These are phyloP conservation scores for Cephalotrichum gorgonifer DNA, from an alignment of 2,329 filamentous ascomycete genomes.

Conservation along the genomic window DNA sequence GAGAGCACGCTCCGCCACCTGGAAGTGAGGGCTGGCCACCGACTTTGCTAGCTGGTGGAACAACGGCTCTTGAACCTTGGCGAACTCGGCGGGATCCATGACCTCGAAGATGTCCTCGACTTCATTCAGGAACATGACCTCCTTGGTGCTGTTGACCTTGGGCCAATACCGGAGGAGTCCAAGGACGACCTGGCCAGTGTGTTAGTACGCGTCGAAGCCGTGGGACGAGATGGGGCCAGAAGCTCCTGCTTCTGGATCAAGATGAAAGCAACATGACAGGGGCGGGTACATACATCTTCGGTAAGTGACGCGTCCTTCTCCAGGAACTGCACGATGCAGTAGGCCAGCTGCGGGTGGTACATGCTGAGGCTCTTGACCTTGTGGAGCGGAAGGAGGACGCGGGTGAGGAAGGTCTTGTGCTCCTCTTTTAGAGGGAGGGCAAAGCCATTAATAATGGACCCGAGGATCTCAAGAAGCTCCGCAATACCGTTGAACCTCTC, in stretches of 20 bases:
- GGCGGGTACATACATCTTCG: conserved; percentile 61
- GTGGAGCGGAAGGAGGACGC: conserved; percentile 86
- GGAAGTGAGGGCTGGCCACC: conserved; percentile 95
- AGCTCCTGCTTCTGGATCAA: not conserved
- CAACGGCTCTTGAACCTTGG: conserved; percentile 93
- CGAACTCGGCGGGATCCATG: conserved; percentile 97
- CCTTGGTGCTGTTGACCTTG: conserved; percentile 98
- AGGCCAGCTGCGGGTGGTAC: conserved; percentile 97
- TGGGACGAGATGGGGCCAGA: not conserved
- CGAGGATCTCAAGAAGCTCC: conserved; percentile 89
- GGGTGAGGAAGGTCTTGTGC: conserved; percentile 93
- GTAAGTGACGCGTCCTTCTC: conserved; percentile 96
- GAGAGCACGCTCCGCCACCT: conserved; percentile 90
- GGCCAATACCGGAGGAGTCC: conserved; percentile 95
- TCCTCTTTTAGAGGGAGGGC: conserved; percentile 94
- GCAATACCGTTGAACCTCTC: conserved; percentile 98
- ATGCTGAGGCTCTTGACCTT: conserved; percentile 99
- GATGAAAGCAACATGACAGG: not conserved
- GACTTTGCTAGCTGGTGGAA: conserved; percentile 98
- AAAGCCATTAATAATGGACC: conserved; percentile 98
- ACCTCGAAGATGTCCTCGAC: conserved; percentile 99
- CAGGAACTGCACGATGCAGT: conserved; percentile 97
- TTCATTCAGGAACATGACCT: conserved; percentile 99
- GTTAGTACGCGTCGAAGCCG: conserved; percentile 8
- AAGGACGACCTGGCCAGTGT: conserved; percentile 62